These are phyloP conservation scores for Nakataea oryzae DNA, from an alignment of 2,329 filamentous ascomycete species.

Conservation along the genomic window DNA sequence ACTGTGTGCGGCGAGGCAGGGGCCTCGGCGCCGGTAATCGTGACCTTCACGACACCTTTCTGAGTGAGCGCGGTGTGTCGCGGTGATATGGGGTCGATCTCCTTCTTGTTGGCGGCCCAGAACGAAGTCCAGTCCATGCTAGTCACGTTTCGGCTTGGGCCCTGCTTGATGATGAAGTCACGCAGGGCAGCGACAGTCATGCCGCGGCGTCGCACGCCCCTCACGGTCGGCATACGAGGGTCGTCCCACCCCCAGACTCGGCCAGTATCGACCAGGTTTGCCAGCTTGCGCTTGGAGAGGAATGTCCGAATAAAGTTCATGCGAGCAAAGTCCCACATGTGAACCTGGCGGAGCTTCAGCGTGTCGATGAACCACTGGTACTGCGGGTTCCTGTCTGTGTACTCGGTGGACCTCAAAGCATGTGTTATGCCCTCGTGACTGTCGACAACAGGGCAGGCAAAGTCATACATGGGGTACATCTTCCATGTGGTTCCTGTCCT, in stretches of 20 bases:
- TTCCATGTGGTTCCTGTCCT: slow-evolving; percentile 73
- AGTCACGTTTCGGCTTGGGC: slow-evolving; percentile 73
- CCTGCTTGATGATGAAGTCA: slow-evolving; percentile 78
- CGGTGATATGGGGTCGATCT: slow-evolving; percentile 67
- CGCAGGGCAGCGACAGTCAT: slow-evolving; percentile 71
- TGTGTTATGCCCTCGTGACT: slow-evolving; percentile 74
- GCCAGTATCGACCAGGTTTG: slow-evolving; percentile 68
- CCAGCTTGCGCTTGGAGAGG: slow-evolving; percentile 77
- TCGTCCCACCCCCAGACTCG: slow-evolving; percentile 80
- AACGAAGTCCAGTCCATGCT: slow-evolving; percentile 74
- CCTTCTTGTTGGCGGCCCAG: slow-evolving; percentile 69
- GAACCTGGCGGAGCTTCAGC: slow-evolving; percentile 62
- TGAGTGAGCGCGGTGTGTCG: slow-evolving; percentile 64
- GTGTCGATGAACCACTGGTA: slow-evolving; percentile 79
- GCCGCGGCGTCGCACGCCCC: slow-evolving; percentile 67
- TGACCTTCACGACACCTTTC: slow-evolving; percentile 61
- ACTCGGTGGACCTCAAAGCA: slow-evolving; percentile 75
- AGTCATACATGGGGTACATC: slow-evolving; percentile 81
- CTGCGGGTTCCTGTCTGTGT: slow-evolving; percentile 76
- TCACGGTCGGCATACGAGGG: slow-evolving; percentile 68
- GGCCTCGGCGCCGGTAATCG: slow-evolving; percentile 57
- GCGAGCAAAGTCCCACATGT: slow-evolving; percentile 78
- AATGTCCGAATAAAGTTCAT: slow-evolving; percentile 80
- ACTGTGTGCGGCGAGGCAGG: slow-evolving; percentile 53
- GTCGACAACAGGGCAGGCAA: slow-evolving; percentile 75